phyloP scores from a whole-genome alignment of 116 monocot genomes.

The Dioscorea cayenensis region DNA sequence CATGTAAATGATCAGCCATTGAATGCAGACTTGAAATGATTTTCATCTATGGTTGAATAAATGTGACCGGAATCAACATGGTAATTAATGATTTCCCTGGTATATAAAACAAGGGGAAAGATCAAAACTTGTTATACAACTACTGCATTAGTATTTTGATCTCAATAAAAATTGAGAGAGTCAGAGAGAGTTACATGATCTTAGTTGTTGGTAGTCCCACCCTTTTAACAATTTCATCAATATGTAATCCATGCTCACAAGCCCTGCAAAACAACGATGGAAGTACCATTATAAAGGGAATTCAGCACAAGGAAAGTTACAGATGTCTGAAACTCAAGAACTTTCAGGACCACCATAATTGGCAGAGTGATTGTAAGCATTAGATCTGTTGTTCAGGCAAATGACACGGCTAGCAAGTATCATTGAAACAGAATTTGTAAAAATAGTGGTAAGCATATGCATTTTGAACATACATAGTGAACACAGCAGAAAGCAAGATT shows the following conservation, averaged over 20 bases:
- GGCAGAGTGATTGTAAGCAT: too few relatives aligned
- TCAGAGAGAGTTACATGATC: slow-evolving; percentile 28
- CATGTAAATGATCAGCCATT: slow-evolving; percentile 25
- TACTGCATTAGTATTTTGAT: too few relatives aligned
- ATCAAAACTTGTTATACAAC: neutral
- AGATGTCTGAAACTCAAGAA: too few relatives aligned
- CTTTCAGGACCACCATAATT: too few relatives aligned
- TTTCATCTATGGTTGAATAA: slow-evolving; percentile 63
- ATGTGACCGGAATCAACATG: slow-evolving; percentile 41
- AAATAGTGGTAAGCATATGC: too few relatives aligned
- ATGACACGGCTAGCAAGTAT: too few relatives aligned
- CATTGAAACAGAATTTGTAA: too few relatives aligned
- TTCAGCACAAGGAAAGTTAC: too few relatives aligned
- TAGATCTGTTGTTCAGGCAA: too few relatives aligned
- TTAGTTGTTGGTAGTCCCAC: slow-evolving; percentile 35
- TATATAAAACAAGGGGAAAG: neutral
- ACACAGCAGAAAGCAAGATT: too few relatives aligned
- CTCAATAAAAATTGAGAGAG: neutral
- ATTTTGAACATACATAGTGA: too few relatives aligned
- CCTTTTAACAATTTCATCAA: slow-evolving; percentile 50
- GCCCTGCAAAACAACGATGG: slow-evolving; percentile 13
- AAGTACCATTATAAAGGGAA: neutral
- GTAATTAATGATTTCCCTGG: slow-evolving; percentile 44
- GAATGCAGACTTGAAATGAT: slow-evolving; percentile 51
- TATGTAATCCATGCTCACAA: slow-evolving; percentile 54